Evolutionary conservation across 1,139 yeast genomes (phyloP), one percentile per base, ranked within the genome.

Genomic region (Debaryomycetaceae sp.): DNA sequence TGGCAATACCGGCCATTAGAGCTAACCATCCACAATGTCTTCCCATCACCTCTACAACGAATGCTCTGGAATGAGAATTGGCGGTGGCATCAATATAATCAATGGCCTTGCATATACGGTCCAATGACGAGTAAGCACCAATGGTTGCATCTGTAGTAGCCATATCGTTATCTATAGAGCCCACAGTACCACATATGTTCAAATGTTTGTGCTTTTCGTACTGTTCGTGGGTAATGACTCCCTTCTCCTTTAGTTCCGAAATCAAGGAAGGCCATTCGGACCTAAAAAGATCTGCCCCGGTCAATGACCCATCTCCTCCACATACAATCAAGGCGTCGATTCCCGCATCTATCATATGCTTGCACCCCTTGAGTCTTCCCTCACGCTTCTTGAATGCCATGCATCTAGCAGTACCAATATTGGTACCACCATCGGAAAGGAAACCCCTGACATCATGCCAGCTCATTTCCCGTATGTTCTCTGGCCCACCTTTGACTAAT

Each of bases 11-110:
- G 2, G 93, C 86, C 87, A 85, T 85, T 52, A 86, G 68, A 1
- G 88, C 93, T 52, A 86, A 75, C 95, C 95, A 86, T 53, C 95
- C 95, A 72, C 95, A 86, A 58, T 86, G 93, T 65, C 95, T 77
- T 49, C 95, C 95, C 95, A 86, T 86, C n/a, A 86, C 95, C 65
- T 86, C 95, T 39, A 86, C 83, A 36, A 86, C 90, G 59, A 86
- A 86, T 6, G 95, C 95, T 61, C 95, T 72, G 27, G 89, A 84
- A 63, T 86, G 95, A 1, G 91, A 84, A 46, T 82, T 83, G 33
- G 95, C 95, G 35, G 95, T 86, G 39, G 91, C 93, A 62, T 85
- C 93, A 49, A 86, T 86, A 60, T 83, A 85, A 65, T 86, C 95
- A 47, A 86, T 83, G 67, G 86, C 84, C 60, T 83, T 83, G 60